Evolutionary conservation across 1,139 yeast genomes (phyloP), one percentile per base, ranked within the genome.

Genomic region (Yamadazyma membranifaciens): DNA sequence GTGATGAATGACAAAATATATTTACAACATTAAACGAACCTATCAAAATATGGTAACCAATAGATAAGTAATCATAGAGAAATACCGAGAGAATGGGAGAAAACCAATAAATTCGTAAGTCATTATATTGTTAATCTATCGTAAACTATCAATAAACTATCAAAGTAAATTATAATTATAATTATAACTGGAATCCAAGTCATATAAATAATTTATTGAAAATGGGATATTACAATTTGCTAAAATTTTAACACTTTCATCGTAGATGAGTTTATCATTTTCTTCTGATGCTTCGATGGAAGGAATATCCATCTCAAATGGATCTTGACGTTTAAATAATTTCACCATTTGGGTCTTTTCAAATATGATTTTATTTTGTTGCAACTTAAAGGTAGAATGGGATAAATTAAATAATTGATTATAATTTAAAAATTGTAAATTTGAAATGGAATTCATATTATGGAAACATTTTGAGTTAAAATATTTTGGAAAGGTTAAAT

Each of bases 401-500:
- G 30, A 17, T 25, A 49, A 36, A 45, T 44, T 46, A 13, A 13
- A 33, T 26, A 48, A 42, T 37, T 43, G 39, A 9, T 42, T 36
- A 17, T 12, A 36, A 10, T 33, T 24, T 13, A 36, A 25, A 9
- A 39, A 32, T 22, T 38, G 24, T 11, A 45, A 28, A 9, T 34
- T 24, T 11, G 45, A 35, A 4, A 4, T 17, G 6, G 14, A 17
- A 24, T 33, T 29, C 7, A 13, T 9, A 12, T n/a, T 13, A 4
- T 22, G 15, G 10, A 16, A 34, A 35, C 52, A 44, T 17, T 38
- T 40, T 9, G 59, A 47, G 26, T 63, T 52, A 37, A 45, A 44
- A 41, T 68, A 67, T 16, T 49, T 50, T 2, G 69, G 62, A 38
- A 52, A 46, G 6, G 49, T 54, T 38, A 60, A 56, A 46, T 62